Base-by-base conservation (phyloP, 2,329 filamentous ascomycete genomes). In the Fusarium odoratissimum region DNA sequence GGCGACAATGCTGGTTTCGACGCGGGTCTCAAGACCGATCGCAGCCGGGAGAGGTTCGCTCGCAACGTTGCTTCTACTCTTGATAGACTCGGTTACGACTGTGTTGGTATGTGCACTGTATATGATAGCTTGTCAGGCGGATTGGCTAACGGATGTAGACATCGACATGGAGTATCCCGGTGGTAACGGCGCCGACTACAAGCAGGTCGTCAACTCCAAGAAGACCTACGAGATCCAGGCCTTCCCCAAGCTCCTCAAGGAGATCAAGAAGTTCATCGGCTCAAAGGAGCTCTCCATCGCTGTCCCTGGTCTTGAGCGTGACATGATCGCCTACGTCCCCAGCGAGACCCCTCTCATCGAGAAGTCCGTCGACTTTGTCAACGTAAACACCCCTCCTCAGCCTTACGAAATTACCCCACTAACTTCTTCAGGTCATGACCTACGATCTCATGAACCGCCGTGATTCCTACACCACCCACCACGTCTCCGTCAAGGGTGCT, bases 371-470 rank as follows among this genome's bases (percentile, higher is more conserved):
- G 90, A 93, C 77, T 91, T 90, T 76, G 84, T 93, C 76, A 93
- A 93, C 54, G 82, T 82, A 49, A 62, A 73, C 73, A 6, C 33
- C 7, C 9, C 11, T 17, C 5, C 5, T 11, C 2, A 49, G 30
- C 19, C 4, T 21, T 21, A 0, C 0, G 2, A 3, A 5, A 12
- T 10, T 7, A 0, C 9, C 9, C 3, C 17, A 10, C 52, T 77
- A 17, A 74, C 51, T 30, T 6, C 0, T 10, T 0, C 0, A 82
- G 81, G 82, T 93, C 71, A 93, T 93, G 91, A 86, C 88, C 13
- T 93, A 93, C 78, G 92, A 94, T 77, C 78, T 94, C 52, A 91
- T 92, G 87, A 93, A 93, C 81, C 90, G 92, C 16, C 88, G 92
- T n/a, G 90, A 93, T 78, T 88, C 83, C 55, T 79, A 85, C 25